Base-by-base conservation (phyloP, 441 rosid genomes). In the Biscutella auriculata region DNA sequence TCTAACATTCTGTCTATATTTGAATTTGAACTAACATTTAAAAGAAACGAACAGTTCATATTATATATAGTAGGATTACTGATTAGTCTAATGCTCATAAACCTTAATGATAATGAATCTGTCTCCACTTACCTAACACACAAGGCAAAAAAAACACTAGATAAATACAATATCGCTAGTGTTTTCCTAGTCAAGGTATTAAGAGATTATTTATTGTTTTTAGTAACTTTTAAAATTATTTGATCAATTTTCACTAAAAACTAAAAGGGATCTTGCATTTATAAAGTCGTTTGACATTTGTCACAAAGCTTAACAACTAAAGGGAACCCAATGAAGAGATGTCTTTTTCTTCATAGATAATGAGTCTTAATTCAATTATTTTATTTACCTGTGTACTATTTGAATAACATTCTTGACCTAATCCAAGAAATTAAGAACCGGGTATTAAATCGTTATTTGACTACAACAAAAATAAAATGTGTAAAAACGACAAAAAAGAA, bases 281-380 rank as follows among this genome's bases (percentile, higher is more conserved):
- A 36, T 16, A 60, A 36, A 47, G 37, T 27, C 12, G 14, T 53
- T 63, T 63, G 53, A 63, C 61, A 35, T 34, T 53, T 35, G 12
- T 44, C 5, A 35, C 40, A 51, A 27, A 44, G 39, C 60, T 27
- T 53, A 63, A 43, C 60, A 44, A 53, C 60, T 36, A 43, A 62
- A 8, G 41, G 67, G 30, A n/a, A n/a, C 12, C 67, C 53, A 44
- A 26, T 26, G 30, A 53, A 53, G 19, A 62, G 15, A 16, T 35
- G 60, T 53, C 51, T 45, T 63, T 27, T 34, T 43, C 28, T 60
- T 29, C 48, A 48, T n/a, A 9, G 10, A 60, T 37, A 49, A 29
- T 10, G 34, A 13, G 8, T 39, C 60, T 51, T 41, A 11, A 40
- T 55, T 54, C n/a, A n/a, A n/a, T 28, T 21, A 0, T 3, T 25